Percentiles rank a stretch among this genome's conserved stretches.
Evolutionary conservation across 495 filamentous ascomycete genomes (phyloP).

Genomic region (Penicillium dipodomyicola): DNA sequence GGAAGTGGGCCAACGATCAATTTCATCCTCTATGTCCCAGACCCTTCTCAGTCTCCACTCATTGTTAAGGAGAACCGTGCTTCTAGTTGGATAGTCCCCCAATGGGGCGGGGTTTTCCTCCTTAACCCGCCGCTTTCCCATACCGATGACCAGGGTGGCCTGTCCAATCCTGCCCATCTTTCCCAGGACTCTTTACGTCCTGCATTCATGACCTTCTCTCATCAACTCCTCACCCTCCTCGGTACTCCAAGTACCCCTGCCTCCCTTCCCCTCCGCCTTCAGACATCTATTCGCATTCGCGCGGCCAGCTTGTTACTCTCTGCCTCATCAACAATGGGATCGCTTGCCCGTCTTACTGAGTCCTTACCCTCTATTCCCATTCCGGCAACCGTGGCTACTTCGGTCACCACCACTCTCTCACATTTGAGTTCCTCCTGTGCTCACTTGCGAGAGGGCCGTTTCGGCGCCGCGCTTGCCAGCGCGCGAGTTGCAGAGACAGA

Average conservation of each 20-base stretch:
- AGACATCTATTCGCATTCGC: slow-evolving; percentile 77
- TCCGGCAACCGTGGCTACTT: slow-evolving; percentile 77
- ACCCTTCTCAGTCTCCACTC: slow-evolving; percentile 57
- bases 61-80: slow-evolving; percentile 67
- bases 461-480: slow-evolving; percentile 67
- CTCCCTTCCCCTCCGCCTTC: slow-evolving; percentile 78
- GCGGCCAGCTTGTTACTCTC: slow-evolving; percentile 84
- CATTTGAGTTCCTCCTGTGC: slow-evolving; percentile 76
- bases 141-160: slow-evolving; percentile 23
- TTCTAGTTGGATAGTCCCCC: slow-evolving; percentile 89
- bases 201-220: slow-evolving; percentile 83
- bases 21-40: slow-evolving; percentile 84
- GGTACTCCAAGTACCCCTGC: slow-evolving; percentile 78
- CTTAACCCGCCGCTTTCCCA: slow-evolving; percentile 57
- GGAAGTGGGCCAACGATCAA: slow-evolving; percentile 91
- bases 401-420: slow-evolving; percentile 73
- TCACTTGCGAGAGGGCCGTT: slow-evolving; percentile 62
- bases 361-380: slow-evolving; percentile 90
- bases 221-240: slow-evolving; percentile 85
- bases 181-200: slow-evolving; percentile 64
- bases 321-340: slow-evolving; percentile 91
- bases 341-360: slow-evolving; percentile 78
- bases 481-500: slow-evolving; percentile 82
- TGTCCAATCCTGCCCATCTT: slow-evolving; percentile 42
- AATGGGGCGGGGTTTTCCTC: slow-evolving; percentile 93